Evolutionary conservation across 1,139 yeast species (phyloP).

Genomic region (Wickerhamomyces sp.): DNA sequence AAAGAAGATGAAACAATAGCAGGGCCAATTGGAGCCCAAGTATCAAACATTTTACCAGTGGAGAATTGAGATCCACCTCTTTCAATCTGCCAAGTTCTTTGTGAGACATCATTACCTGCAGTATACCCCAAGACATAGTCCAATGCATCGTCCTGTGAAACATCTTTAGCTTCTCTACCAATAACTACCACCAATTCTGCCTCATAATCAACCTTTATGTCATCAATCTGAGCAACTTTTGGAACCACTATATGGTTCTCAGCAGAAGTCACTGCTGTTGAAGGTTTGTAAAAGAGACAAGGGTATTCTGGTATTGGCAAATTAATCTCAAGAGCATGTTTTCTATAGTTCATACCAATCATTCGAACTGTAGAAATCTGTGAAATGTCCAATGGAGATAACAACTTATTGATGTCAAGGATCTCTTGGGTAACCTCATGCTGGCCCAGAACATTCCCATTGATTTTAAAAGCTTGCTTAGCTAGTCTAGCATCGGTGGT

Average conservation of each 20-base stretch:
- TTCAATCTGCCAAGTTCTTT: constrained; percentile 47
- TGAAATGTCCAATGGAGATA: constrained; percentile 35
- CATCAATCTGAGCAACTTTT: constrained; percentile 23
- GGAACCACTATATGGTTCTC: constrained; percentile 39
- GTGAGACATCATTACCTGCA: constrained; percentile 52
- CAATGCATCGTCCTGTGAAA: constrained; percentile 38
- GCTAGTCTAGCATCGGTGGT: constrained; percentile 22
- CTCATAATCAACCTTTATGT: constrained; percentile 41
- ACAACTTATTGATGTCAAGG: constrained; percentile 29
- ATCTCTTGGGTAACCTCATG: constrained; percentile 35
- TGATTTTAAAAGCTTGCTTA: constrained; percentile 32
- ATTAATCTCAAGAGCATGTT: constrained; percentile 31
- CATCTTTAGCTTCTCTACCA: constrained; percentile 44
- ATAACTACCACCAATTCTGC: constrained; percentile 49
- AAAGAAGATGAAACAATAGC: constrained; percentile 38
- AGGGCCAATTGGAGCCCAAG: constrained; percentile 28
- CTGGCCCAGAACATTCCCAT: constrained; percentile 37
- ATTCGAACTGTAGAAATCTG: constrained; percentile 37
- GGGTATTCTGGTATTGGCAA: constrained; percentile 41
- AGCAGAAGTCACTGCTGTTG: constrained; percentile 37
- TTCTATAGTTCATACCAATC: constrained; percentile 34
- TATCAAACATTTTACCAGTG: constrained; percentile 48
- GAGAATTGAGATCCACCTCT: constrained; percentile 49
- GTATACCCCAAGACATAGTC: constrained; percentile 48
- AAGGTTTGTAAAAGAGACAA: constrained; percentile 44